Percentiles rank a stretch among this genome's conserved stretches.
phyloP scores from a whole-genome alignment of 345 rosid species.

The Corchorus olitorius region DNA sequence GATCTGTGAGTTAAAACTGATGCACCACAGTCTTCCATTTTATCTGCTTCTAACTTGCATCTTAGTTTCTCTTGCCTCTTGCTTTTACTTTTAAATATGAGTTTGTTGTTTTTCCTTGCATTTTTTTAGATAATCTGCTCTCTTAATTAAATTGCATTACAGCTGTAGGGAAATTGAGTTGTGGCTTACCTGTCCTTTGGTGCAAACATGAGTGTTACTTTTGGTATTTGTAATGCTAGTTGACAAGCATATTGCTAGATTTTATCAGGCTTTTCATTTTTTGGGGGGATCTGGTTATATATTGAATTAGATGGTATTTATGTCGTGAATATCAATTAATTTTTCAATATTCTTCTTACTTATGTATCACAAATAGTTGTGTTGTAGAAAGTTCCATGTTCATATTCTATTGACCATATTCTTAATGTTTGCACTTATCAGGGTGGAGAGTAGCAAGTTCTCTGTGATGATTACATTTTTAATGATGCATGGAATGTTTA shows the following conservation, averaged over 20 bases:
- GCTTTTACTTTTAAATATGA: neutral
- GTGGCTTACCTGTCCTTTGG: constrained; percentile 4
- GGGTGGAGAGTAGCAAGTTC: too few relatives aligned
- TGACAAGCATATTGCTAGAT: constrained; percentile 1
- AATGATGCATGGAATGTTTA: neutral
- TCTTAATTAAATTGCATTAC: neutral
- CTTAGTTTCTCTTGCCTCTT: constrained; percentile 7
- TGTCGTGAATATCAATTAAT: neutral
- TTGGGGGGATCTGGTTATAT: neutral
- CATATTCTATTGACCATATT: too few relatives aligned
- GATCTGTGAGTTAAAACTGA: constrained; percentile 67
- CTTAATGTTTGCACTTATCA: too few relatives aligned
- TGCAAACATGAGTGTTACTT: neutral
- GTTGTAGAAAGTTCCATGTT: neutral
- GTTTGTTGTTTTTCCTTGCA: neutral
- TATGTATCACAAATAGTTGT: neutral
- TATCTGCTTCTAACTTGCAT: neutral
- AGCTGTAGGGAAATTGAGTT: neutral
- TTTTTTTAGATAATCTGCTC: neutral
- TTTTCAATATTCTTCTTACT: neutral
- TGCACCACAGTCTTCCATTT: neutral
- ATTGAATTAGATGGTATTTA: neutral
- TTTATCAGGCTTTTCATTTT: neutral
- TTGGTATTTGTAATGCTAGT: neutral
- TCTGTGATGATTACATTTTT: too few relatives aligned